Evolutionary conservation across 495 filamentous ascomycete species (phyloP), one percentile per base, ranked within the genome.

Genomic region (Hyaloscypha hepaticicola): DNA sequence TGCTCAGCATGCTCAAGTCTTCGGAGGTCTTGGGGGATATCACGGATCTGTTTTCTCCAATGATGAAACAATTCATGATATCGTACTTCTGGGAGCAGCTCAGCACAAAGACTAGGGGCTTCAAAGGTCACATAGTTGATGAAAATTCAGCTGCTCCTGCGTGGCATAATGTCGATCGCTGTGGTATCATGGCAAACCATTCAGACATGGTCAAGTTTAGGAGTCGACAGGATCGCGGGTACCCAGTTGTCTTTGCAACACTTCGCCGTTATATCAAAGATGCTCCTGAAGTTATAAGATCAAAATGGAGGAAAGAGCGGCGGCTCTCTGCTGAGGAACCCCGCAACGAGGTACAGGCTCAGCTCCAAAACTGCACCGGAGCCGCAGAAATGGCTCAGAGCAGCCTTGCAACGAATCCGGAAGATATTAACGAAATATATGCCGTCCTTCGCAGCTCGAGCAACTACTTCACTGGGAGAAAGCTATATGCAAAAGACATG

Each of bases 401-500:
- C 21, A 12, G 9, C 21, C 7, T 12, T 21, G 22, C 9, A 12
- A 12, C 49, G 22, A 21, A 24, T 21, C 49, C 49, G 49, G 21
- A 52, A 52, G 49, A 52, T 12, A 12, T 52, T 24, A 52, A 52
- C 21, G 49, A 52, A 52, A 12, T 52, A 24, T 52, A 52, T 52
- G 21, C 22, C 21, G 49, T 52, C 49, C 49, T 24, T 24, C 49
- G 49, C 21, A 12, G 49, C 21, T 52, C 49, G 7, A 52, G 49
- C 49, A 11, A 52, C 49, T 52, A 52, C 11, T 76, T 63, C 76
- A 78, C 28, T 60, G 69, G 48, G 26, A 55, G 28, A 14, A 49
- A 31, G 21, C 3, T 66, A 25, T 34, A 21, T 9, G 48, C 22
- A 16, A 27, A 3, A 2, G n/a, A 50, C 14, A 28, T 61, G 27